A percentile compares a stretch with the other conserved stretches of the same genome.
phyloP scores from a whole-genome alignment of 176 grass and related monocot genomes.

The Eleusine coracana region DNA sequence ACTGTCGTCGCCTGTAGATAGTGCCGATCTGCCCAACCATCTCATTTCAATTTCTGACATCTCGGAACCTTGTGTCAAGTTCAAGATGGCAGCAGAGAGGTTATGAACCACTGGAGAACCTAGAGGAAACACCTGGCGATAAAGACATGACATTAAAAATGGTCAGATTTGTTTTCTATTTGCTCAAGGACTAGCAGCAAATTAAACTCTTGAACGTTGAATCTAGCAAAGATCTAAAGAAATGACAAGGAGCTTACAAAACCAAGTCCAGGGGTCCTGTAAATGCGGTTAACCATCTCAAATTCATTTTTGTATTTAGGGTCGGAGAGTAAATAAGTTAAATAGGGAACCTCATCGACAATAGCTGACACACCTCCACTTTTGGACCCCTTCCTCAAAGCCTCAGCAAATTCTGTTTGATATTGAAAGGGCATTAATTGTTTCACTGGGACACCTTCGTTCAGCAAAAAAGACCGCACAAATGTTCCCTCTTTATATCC shows the following conservation, averaged over 20 bases:
- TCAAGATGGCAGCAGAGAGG: slow-evolving; percentile 57
- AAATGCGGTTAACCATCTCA: slow-evolving; percentile 55
- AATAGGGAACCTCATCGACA: slow-evolving; percentile 72
- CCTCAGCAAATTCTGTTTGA: slow-evolving; percentile 49
- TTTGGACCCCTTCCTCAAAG: slow-evolving; percentile 56
- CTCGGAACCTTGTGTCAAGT: slow-evolving; percentile 37
- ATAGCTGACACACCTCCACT: slow-evolving; percentile 74
- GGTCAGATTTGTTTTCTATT: not conserved
- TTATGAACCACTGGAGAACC: slow-evolving; percentile 47
- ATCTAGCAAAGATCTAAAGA: not conserved
- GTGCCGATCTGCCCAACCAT: slow-evolving; percentile 38
- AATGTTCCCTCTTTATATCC: slow-evolving; percentile 56
- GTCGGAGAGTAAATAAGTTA: slow-evolving; percentile 51
- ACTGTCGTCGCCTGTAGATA: not conserved
- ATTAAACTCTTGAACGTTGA: not conserved
- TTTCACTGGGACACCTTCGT: slow-evolving; percentile 11
- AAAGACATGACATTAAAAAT: not conserved
- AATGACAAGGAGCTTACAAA: slow-evolving; percentile 56
- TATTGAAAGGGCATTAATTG: slow-evolving; percentile 47
- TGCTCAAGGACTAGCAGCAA: not conserved
- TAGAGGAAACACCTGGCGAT: slow-evolving; percentile 54
- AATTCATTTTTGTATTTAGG: slow-evolving; percentile 35
- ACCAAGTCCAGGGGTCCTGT: slow-evolving; percentile 68
- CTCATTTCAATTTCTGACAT: slow-evolving; percentile 32
- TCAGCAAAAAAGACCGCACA: slow-evolving; percentile 27